Base-by-base conservation (phyloP, 805 yeast species). In the Sugiyamaella smithiae region DNA sequence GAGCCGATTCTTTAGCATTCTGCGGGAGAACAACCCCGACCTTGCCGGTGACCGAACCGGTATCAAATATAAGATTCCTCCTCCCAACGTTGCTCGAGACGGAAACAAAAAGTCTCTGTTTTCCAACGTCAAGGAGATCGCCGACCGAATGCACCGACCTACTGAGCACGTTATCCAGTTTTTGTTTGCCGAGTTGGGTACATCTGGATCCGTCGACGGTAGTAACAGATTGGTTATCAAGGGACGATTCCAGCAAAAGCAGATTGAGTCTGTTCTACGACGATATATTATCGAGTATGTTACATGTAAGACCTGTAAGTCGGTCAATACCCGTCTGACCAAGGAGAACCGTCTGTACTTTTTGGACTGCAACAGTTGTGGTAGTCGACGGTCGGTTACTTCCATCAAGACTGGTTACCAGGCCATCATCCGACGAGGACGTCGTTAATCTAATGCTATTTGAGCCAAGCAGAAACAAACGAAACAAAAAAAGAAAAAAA, bases 321-420 rank as follows among this genome's bases (percentile, higher is more conserved):
- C 96, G 51, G 90, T 89, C 80, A 93, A 93, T 73, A 93, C 99
- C 40, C 93, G 85, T 60, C 79, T 93, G 69, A 87, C 84, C 77
- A 90, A 96, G 74, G 99, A 93, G 74, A 93, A 90, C 77, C 87
- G 99, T 77, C 80, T 93, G 73, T 95, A 88, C 76, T 93, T 93
- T 77, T 78, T 93, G 77, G 96, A 90, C 63, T 93, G 99, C 78
- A 89, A 90, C 67, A 87, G 95, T 49, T 93, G 99, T 79, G 99
- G 99, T 59, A 87, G 96, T 43, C 83, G 97, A 43, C 85, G 97
- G 74, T 89, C 97, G 44, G 99, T 93, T 50, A 82, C 93, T 59
- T 88, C 97, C 41, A 93, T 93, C 72, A 93, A 95, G 82, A 88
- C 97, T 43, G 99, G 99, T 85, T 93, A 88, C 96, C 97, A 90